Evolutionary conservation across 495 filamentous ascomycete species (phyloP).

Genomic region (Penicillium simplicissimum): DNA sequence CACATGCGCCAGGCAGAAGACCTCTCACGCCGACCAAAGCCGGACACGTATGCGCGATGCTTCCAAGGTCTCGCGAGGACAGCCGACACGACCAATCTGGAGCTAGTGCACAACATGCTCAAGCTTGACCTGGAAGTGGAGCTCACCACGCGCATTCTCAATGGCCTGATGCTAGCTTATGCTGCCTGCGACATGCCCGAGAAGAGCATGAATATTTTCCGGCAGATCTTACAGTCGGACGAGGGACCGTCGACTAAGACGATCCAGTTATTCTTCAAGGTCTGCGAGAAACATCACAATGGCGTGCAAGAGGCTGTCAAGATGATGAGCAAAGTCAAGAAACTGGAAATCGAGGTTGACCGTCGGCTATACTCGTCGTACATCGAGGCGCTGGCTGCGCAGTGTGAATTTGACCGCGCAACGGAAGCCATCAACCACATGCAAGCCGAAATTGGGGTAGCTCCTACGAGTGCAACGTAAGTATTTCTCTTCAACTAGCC

Average conservation of each 20-base stretch:
- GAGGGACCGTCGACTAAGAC: slow-evolving; percentile 83
- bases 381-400: slow-evolving; percentile 69
- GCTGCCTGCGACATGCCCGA: slow-evolving; percentile 61
- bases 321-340: slow-evolving; percentile 71
- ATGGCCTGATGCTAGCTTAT: slow-evolving; percentile 86
- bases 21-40: slow-evolving; percentile 57
- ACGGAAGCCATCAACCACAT: slow-evolving; percentile 62
- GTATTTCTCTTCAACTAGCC: slow-evolving; percentile 33
- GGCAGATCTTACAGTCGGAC: slow-evolving; percentile 68
- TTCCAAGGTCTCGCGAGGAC: slow-evolving; percentile 72
- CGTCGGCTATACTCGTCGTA: slow-evolving; percentile 71
- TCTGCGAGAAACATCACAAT: slow-evolving; percentile 64
- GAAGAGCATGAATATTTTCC: slow-evolving; percentile 75
- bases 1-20: slow-evolving; percentile 77
- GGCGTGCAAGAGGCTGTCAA: slow-evolving; percentile 66
- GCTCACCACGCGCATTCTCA: slow-evolving; percentile 71
- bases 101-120: slow-evolving; percentile 83
- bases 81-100: slow-evolving; percentile 63
- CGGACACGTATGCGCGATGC: slow-evolving; percentile 72
- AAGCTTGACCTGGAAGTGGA: slow-evolving; percentile 84
- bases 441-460: slow-evolving; percentile 62
- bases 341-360: slow-evolving; percentile 76
- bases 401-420: slow-evolving; percentile 65
- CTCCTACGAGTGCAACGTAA: slow-evolving; percentile 69
- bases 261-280: slow-evolving; percentile 74